Conservation (phyloP, 257 asterid species). For the Nicotiana tabacum region DNA sequence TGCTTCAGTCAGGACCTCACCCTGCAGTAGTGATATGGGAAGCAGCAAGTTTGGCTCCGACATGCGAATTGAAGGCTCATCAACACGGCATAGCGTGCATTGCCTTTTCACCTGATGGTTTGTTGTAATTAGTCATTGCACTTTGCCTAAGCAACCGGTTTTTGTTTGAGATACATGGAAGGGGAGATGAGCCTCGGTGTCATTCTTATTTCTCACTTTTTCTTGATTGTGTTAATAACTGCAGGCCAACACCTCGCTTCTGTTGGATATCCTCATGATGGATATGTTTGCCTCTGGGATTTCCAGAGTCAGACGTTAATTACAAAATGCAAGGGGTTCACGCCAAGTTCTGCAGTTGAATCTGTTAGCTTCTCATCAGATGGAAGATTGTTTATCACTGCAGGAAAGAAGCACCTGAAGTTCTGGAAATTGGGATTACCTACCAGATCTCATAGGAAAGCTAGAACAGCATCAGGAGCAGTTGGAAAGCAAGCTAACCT, state of each 20-base stretch:
- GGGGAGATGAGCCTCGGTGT: not conserved
- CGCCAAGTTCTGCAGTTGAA: constrained; percentile 41
- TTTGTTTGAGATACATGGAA: not conserved
- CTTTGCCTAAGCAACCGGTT: not conserved
- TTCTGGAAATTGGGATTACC: constrained; percentile 51
- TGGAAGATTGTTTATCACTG: constrained; percentile 42
- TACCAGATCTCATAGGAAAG: constrained; percentile 34
- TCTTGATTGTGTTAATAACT: not conserved
- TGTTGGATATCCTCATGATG: constrained; percentile 64
- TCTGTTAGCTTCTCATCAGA: constrained; percentile 48
- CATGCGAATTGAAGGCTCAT: constrained; percentile 57
- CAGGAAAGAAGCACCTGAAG: constrained; percentile 56
- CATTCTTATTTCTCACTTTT: not conserved
- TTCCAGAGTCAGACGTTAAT: constrained; percentile 39
- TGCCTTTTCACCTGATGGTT: constrained; percentile 65
- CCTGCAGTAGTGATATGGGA: constrained; percentile 62
- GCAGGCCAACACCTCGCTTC: constrained; percentile 58
- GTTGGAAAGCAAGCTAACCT: constrained; percentile 37
- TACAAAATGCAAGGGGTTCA: constrained; percentile 45
- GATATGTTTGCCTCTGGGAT: constrained; percentile 66
- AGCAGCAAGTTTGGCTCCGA: constrained; percentile 28
- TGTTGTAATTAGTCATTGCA: constrained; percentile 26
- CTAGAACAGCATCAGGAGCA: constrained; percentile 36
- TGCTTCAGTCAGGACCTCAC: constrained; percentile 52
- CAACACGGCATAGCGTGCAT: constrained; percentile 60